Percentiles rank a stretch among this genome's conserved stretches.
phyloP scores from a whole-genome alignment of 495 filamentous ascomycete genomes.

The Amniculicola lignicola region DNA sequence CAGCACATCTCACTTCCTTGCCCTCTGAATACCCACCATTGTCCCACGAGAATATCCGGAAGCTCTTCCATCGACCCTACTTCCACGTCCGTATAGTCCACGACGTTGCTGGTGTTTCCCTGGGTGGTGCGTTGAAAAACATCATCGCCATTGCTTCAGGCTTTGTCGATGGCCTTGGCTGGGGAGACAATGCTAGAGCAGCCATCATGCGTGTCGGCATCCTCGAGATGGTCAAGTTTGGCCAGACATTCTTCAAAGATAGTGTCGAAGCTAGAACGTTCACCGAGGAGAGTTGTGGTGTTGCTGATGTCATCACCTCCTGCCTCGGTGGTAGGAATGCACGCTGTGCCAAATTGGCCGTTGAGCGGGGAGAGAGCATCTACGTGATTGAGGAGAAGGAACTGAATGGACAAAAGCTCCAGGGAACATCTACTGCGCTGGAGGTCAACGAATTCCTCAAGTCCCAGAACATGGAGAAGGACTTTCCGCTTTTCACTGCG shows the following conservation, averaged over 20 bases:
- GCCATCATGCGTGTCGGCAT: conserved; percentile 95
- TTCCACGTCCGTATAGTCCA: conserved; percentile 91
- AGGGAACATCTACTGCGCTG: conserved; percentile 84
- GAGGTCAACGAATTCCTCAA: conserved; percentile 89
- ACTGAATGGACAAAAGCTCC: conserved; percentile 95
- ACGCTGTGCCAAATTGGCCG: conserved; percentile 83
- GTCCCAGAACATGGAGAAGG: conserved; percentile 67
- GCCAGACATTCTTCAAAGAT: conserved; percentile 83
- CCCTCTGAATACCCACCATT: conserved; percentile 78
- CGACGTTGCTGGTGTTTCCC: conserved; percentile 92
- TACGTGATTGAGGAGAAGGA: conserved; percentile 84
- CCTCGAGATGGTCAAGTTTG: conserved; percentile 92
- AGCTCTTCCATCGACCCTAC: conserved; percentile 93
- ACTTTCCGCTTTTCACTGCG: conserved; percentile 88
- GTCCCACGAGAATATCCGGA: conserved; percentile 71
- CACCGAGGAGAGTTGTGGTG: conserved; percentile 92
- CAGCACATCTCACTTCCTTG: conserved; percentile 60
- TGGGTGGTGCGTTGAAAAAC: conserved; percentile 95
- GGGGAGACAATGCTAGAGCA: conserved; percentile 97
- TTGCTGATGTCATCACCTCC: conserved; percentile 93
- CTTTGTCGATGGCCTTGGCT: conserved; percentile 91
- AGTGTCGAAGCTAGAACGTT: conserved; percentile 78
- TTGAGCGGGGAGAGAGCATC: conserved; percentile 74
- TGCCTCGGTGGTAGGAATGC: conserved; percentile 91
- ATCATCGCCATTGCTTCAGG: conserved; percentile 92